Percentiles rank a stretch among this genome's conserved stretches.
Evolutionary conservation across 2,329 filamentous ascomycete genomes (phyloP).

Genomic region (Dothistroma pini): DNA sequence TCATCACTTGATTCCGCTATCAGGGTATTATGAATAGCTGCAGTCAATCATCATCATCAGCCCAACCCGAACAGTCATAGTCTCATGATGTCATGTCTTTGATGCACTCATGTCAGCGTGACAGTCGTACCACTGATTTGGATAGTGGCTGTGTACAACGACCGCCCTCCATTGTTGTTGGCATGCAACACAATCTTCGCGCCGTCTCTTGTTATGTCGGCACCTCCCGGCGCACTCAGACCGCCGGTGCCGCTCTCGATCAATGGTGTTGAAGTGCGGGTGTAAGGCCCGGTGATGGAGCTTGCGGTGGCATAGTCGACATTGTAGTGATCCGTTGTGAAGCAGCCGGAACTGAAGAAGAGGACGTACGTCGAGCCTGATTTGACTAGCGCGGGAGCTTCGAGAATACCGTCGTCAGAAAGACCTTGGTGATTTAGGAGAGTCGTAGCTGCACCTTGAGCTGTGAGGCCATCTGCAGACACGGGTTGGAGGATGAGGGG

Average conservation of each 20-base stretch:
- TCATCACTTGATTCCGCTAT: not conserved
- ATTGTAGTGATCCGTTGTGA: conserved; percentile 31
- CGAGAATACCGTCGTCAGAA: conserved; percentile 32
- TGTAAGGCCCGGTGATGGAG: conserved; percentile 34
- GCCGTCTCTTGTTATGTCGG: conserved; percentile 30
- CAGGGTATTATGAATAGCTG: not conserved
- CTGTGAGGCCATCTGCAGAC: conserved; percentile 30
- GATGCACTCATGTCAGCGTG: not conserved
- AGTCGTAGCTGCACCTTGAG: conserved; percentile 25
- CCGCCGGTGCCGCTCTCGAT: conserved; percentile 30
- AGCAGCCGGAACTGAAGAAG: conserved; percentile 37
- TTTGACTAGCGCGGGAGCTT: conserved; percentile 33
- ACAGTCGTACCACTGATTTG: conserved; percentile 19
- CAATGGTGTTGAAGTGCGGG: conserved; percentile 25
- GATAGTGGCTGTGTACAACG: conserved; percentile 25
- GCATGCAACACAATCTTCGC: conserved; percentile 35
- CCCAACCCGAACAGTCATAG: not conserved
- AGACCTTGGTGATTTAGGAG: conserved; percentile 32
- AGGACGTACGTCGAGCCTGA: conserved; percentile 33
- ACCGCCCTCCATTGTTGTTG: conserved; percentile 22
- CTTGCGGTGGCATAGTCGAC: conserved; percentile 34
- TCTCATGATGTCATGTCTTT: not conserved
- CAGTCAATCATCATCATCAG: not conserved
- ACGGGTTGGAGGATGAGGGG: conserved; percentile 34
- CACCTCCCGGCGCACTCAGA: conserved; percentile 32